Percentiles rank a stretch among this genome's conserved stretches.
These are phyloP conservation scores for Eragrostis nindensis DNA, from an alignment of 176 grass and related monocot species.

Conservation along the genomic window DNA sequence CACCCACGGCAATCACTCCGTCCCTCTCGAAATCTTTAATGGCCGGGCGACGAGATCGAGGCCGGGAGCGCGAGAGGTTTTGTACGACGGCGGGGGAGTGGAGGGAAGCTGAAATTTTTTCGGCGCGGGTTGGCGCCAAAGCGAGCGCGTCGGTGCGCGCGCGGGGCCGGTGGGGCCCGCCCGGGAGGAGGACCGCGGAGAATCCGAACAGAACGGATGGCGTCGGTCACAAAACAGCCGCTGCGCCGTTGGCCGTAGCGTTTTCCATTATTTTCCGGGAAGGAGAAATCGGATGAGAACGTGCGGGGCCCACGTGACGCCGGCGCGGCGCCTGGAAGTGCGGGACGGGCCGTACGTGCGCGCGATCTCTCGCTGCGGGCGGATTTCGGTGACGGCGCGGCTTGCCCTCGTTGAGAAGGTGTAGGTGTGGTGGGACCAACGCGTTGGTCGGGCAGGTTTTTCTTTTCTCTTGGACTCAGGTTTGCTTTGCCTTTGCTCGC, in stretches of 20 bases:
- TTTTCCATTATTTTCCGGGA: no score
- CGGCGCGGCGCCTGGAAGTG: not conserved
- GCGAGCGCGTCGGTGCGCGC: not conserved
- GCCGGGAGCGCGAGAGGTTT: not conserved
- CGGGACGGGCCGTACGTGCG: not conserved
- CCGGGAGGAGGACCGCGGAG: no score
- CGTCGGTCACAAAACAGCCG: no score
- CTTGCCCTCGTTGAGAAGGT: no score
- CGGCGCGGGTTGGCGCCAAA: conserved; percentile 49
- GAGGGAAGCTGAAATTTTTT: conserved; percentile 51
- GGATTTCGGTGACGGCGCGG: not conserved
- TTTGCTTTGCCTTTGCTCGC: no score
- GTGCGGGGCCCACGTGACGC: not conserved
- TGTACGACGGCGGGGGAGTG: not conserved
- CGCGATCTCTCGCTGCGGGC: not conserved
- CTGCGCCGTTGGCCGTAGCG: no score
- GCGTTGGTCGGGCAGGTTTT: no score
- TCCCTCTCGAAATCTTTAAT: not conserved
- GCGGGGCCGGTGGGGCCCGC: no score
- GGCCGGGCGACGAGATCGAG: not conserved
- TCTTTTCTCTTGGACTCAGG: no score
- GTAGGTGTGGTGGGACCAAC: no score
- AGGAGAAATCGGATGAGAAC: not conserved
- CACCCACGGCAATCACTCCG: not conserved
- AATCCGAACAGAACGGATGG: no score